These are phyloP conservation scores for Aspergillus campestris DNA, from an alignment of 495 filamentous ascomycete genomes.

Conservation along the genomic window DNA sequence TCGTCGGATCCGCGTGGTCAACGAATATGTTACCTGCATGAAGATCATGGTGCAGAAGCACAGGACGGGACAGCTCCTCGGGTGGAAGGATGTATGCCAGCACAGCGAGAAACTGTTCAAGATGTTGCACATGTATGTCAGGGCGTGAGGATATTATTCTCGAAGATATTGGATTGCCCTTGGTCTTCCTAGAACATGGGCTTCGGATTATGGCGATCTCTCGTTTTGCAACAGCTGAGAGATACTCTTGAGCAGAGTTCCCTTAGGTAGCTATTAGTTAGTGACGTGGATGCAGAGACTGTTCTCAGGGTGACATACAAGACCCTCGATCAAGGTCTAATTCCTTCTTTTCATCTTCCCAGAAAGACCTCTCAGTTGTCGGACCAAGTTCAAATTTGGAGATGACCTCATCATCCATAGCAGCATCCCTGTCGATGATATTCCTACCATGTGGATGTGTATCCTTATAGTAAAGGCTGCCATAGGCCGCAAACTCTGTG, in stretches of 20 bases:
- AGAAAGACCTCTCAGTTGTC: slow-evolving; percentile 11
- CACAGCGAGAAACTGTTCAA: slow-evolving; percentile 10
- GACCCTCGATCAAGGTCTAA: slow-evolving; percentile 9
- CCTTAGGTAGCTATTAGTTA: background rate
- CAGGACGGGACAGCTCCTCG: slow-evolving; percentile 4
- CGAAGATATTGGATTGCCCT: background rate
- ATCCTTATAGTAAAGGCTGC: slow-evolving; percentile 7
- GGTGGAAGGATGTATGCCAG: slow-evolving; percentile 11
- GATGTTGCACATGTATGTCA: slow-evolving; percentile 8
- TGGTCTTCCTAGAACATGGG: background rate
- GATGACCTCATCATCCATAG: background rate
- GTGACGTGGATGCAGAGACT: background rate
- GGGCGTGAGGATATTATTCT: background rate
- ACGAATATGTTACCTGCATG: slow-evolving; percentile 17
- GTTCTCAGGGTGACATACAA: too few species aligned
- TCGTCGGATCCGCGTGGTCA: slow-evolving; percentile 8
- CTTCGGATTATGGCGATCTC: slow-evolving; percentile 8
- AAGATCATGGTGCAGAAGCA: slow-evolving; percentile 14
- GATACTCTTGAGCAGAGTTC: slow-evolving; percentile 9
- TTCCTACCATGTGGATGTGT: slow-evolving; percentile 2
- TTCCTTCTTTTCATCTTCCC: slow-evolving; percentile 5
- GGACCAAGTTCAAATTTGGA: slow-evolving; percentile 9
- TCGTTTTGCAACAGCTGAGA: slow-evolving; percentile 8
- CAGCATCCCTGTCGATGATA: background rate
- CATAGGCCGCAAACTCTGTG: background rate